Base-by-base conservation (phyloP, 2,329 filamentous ascomycete genomes). In the Botrytis fragariae region DNA sequence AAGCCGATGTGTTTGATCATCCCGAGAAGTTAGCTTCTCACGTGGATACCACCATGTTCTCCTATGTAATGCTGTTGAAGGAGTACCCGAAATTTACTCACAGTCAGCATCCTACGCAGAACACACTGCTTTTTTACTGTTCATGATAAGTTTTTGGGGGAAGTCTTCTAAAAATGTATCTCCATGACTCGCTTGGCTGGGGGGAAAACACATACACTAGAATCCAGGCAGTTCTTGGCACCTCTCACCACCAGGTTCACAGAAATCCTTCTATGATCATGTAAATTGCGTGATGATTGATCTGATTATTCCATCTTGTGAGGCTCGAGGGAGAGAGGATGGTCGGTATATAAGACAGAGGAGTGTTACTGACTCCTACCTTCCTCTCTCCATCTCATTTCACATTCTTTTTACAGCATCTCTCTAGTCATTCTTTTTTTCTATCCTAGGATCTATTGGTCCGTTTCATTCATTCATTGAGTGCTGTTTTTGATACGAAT, bases 391-490 rank as follows among this genome's bases (percentile, higher is more conserved):
- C 60, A 72, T 72, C 45, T 44, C 65, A 68, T 57, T 68, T 57
- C 45, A 72, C 69, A 72, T 72, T 72, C 62, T 45, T 59, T 72
- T 39, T 42, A 45, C 37, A 68, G 32, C 62, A 68, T 48, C 48
- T 59, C 62, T 69, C 54, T 29, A 61, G 51, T 68, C 71, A 57
- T 39, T 72, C 70, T 18, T 72, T 72, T 48, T 60, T 67, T 12
- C 14, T 68, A 42, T 60, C 9, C 39, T 32, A 72, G 71, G 71
- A 20, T 72, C 51, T 16, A 45, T 68, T 69, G 71, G 39, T 72
- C 71, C 62, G 71, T 68, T 72, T 60, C 71, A 60, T 68, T 72
- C 71, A 45, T 72, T 72, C 37, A 32, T 45, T 45, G 62, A 37
- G 59, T 45, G 39, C 37, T 60, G 62, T 59, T 65, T 12, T 51